phyloP scores from a whole-genome alignment of 1,284 basidiomycete species.

The Sporisorium iseilematis-ciliati region DNA sequence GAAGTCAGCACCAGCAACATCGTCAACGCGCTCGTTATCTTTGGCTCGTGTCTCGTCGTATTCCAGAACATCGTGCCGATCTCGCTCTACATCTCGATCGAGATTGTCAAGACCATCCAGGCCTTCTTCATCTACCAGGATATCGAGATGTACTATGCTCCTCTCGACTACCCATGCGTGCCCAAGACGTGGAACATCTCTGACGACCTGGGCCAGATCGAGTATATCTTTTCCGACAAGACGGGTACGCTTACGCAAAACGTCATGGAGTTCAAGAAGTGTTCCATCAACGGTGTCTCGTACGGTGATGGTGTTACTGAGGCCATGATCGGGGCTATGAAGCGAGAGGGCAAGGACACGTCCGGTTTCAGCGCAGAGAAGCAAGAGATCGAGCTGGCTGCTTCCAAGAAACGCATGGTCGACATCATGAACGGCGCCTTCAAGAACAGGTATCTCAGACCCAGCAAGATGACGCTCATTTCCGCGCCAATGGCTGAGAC shows the following conservation, averaged over 20 bases:
- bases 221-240: constrained; percentile 98
- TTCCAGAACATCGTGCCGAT: constrained; percentile 99
- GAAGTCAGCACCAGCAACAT: constrained; percentile 71
- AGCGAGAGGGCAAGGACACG: constrained; percentile 80
- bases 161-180: constrained; percentile 83
- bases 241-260: constrained; percentile 73
- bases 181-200: constrained; percentile 99
- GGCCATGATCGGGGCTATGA: constrained; percentile 90
- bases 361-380: constrained; percentile 75
- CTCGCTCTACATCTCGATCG: constrained; percentile 96
- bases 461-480: constrained; percentile 87
- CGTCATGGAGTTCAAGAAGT: constrained; percentile 98
- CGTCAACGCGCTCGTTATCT: constrained; percentile 87
- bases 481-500: constrained; percentile 85
- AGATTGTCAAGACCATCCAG: constrained; percentile 97
- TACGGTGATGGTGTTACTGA: constrained; percentile 96
- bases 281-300: constrained; percentile 83
- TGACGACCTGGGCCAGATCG: constrained; percentile 96
- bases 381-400: constrained; percentile 73
- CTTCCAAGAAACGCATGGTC: constrained; percentile 83
- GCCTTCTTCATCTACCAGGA: constrained; percentile 97
- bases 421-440: constrained; percentile 80
- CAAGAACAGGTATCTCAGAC: constrained; percentile 88
- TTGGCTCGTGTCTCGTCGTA: constrained; percentile 80
- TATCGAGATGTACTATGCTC: constrained; percentile 93